Evolutionary conservation across 208 protist species (phyloP), one percentile per base, ranked within the genome.

Genomic region (Sergeia podlipaevii): DNA sequence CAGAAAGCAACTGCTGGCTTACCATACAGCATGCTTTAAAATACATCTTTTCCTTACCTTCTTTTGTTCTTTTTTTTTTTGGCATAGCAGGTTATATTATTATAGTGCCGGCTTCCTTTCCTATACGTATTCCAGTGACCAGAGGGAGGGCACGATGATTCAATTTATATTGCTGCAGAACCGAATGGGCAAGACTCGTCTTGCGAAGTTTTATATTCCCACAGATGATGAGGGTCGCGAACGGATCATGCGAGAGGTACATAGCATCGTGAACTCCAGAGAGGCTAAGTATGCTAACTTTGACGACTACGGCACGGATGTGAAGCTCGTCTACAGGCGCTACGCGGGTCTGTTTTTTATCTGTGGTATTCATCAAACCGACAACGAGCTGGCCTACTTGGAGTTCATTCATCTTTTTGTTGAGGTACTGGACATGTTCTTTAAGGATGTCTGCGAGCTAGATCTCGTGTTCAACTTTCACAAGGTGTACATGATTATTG

Each of bases 341-440:
- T 99, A 99, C 57, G 97, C 98, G 2, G 98, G 98, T n/a, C 80
- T 99, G n/a, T 99, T 97, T 75, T 99, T 99, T 65, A 97, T 82
- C 41, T 81, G 99, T n/a, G 98, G 97, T 50, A 89, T 99, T 27
- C 98, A 99, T 54, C 37, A 88, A 20, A 86, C 78, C 33, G 99
- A 99, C 74, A 99, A 99, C 71, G 98, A 99, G 42, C 72, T 99
- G 7, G 80, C 93, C 0, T 98, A 90, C 63, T 67, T 99, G 2
- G 98, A 99, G 72, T 74, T 93, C 42, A 99, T 99, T 64, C 98
- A 99, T 65, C 65, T 99, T 0, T 97, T 99, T 59, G 98, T 98
- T 21, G 86, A 97, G 70, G 88, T 98, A 30, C 88, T 99, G 13
- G 98, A 99, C 68, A 94, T 97, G 67, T 99, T 98, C 68, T 99